These are phyloP conservation scores for Phytophthora foliorum DNA, from an alignment of 352 stramenopile genomes.

Conservation along the genomic window DNA sequence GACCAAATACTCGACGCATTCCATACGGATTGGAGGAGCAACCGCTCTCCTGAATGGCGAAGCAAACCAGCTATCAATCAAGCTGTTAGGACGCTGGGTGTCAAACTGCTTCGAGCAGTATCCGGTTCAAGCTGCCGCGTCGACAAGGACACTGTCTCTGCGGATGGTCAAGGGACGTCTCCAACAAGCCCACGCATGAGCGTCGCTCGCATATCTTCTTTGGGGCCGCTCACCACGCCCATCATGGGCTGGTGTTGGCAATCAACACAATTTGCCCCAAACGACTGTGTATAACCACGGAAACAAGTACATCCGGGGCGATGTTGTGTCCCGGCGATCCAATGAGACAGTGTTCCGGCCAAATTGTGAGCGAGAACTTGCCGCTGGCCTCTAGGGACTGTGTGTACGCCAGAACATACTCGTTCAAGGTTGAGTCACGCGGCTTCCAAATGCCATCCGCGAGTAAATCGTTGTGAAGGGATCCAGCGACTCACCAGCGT, in stretches of 20 bases:
- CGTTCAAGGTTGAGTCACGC: constrained; percentile 62
- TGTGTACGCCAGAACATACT: constrained; percentile 92
- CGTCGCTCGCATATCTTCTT: too few relatives aligned
- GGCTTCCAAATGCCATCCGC: constrained; percentile 56
- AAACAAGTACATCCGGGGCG: constrained; percentile 74
- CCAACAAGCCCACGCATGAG: too few relatives aligned
- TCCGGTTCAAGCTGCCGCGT: background rate
- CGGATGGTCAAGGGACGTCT: too few relatives aligned
- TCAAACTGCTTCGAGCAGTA: constrained; percentile 5
- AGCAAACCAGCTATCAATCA: background rate
- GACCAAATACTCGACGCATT: background rate
- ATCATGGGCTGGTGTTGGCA: too few relatives aligned
- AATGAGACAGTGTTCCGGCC: constrained; percentile 97
- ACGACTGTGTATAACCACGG: background rate
- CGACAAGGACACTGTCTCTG: too few relatives aligned
- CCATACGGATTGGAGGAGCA: background rate
- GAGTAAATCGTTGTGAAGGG: constrained; percentile 94
- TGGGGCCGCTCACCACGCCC: too few relatives aligned
- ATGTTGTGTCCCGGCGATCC: constrained; percentile 90
- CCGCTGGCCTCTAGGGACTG: constrained; percentile 79
- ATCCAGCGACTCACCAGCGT: constrained; percentile 61
- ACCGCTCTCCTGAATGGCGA: background rate
- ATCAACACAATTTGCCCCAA: too few relatives aligned
- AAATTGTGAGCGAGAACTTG: constrained; percentile 94
- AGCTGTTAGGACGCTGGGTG: background rate